Percentiles rank a stretch among this genome's conserved stretches.
Conservation (phyloP, 179 eudicot genomes). For the Carnegiea gigantea region DNA sequence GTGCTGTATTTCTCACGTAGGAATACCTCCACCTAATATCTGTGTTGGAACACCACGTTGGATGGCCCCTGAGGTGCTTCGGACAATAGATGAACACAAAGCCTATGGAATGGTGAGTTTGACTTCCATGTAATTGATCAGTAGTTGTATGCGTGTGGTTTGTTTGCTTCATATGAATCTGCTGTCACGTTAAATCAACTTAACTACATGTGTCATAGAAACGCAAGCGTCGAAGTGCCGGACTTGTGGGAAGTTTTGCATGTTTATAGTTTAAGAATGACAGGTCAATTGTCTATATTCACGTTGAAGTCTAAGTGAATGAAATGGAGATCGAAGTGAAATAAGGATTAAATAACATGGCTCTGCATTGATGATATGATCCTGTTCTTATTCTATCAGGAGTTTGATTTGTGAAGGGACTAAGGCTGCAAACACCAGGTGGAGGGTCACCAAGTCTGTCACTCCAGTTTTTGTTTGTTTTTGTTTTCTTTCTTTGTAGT, state of each 20-base stretch:
- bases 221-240: neutral
- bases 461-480: neutral
- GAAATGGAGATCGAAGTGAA: neutral
- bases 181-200: neutral
- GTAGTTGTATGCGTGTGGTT: slow-evolving; percentile 2
- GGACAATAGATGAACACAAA: slow-evolving; percentile 53
- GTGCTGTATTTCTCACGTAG: slow-evolving; percentile 83
- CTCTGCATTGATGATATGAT: neutral
- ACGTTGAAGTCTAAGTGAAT: neutral
- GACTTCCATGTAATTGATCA: neutral
- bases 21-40: slow-evolving; percentile 73
- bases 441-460: neutral
- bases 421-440: neutral
- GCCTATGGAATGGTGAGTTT: slow-evolving; percentile 76
- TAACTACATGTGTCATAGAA: neutral
- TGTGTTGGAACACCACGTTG: slow-evolving; percentile 97
- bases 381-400: neutral
- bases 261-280: neutral
- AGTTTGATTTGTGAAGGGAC: neutral
- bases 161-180: neutral
- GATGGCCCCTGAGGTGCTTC: slow-evolving; percentile 98
- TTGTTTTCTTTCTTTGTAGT: neutral
- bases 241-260: neutral
- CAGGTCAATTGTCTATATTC: neutral
- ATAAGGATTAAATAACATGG: neutral